These are phyloP conservation scores for Ceriops tagal DNA, from an alignment of 345 rosid genomes.

Conservation along the genomic window DNA sequence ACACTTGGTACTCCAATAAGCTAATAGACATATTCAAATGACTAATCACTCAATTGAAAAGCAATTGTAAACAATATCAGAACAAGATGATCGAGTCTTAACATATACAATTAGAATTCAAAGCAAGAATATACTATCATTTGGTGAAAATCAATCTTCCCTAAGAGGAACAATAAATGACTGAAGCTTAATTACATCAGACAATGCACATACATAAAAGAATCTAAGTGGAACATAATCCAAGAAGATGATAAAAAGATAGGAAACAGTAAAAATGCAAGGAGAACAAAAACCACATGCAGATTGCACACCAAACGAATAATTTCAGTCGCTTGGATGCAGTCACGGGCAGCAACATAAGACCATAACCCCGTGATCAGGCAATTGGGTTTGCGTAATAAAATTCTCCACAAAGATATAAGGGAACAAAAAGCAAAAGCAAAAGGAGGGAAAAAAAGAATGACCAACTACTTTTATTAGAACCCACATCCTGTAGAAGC, in stretches of 20 bases:
- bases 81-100: background rate
- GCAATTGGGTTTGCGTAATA: conserved; percentile 2
- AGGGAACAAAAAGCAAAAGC: conserved; percentile 1
- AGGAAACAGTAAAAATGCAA: background rate
- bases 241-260: background rate
- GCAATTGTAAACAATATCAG: background rate
- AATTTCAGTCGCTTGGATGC: conserved; percentile 10
- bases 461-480: conserved; percentile 21
- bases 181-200: background rate
- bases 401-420: background rate
- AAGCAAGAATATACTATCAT: conserved; percentile 2
- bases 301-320: conserved; percentile 7
- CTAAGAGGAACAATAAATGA: background rate
- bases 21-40: background rate
- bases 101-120: background rate
- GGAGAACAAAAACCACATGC: conserved; percentile 4
- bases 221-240: conserved; percentile 1
- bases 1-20: background rate
- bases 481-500: conserved; percentile 17
- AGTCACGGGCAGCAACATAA: conserved; percentile 1
- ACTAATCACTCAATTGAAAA: background rate
- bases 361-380: conserved; percentile 4
- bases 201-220: background rate
- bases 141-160: background rate
- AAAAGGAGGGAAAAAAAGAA: background rate